Percentiles rank a stretch among this genome's conserved stretches.
Conservation (phyloP, 805 yeast species). For the Ogataea siamensis region DNA sequence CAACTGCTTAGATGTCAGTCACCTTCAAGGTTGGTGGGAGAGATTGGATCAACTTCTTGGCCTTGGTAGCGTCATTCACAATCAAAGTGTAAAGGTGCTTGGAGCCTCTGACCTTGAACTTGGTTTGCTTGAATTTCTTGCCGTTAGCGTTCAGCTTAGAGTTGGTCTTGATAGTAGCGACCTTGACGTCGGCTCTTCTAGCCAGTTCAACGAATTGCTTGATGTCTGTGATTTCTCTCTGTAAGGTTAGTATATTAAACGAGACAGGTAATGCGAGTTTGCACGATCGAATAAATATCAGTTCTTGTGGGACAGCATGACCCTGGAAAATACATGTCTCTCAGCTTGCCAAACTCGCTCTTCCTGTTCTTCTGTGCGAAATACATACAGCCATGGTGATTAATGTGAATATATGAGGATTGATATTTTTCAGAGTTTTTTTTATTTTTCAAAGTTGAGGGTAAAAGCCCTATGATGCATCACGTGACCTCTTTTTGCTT, state of each 20-base stretch:
- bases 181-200: slow-evolving; percentile 91
- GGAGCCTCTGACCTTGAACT: slow-evolving; percentile 98
- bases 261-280: too few relatives aligned
- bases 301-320: too few relatives aligned
- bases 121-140: slow-evolving; percentile 87
- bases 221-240: slow-evolving; percentile 86
- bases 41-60: slow-evolving; percentile 96
- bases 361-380: not conserved
- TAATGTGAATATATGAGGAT: slow-evolving; percentile 14
- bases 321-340: too few relatives aligned
- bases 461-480: not conserved
- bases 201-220: slow-evolving; percentile 96
- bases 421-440: slow-evolving; percentile 9
- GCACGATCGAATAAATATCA: too few relatives aligned
- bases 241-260: slow-evolving; percentile 26
- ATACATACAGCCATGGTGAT: slow-evolving; percentile 31
- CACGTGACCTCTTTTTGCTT: slow-evolving; percentile 3
- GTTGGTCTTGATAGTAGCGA: slow-evolving; percentile 94
- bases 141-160: slow-evolving; percentile 76
- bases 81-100: slow-evolving; percentile 92
- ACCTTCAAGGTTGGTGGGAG: slow-evolving; percentile 90
- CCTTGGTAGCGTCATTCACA: slow-evolving; percentile 93
- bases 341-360: not conserved
- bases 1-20: slow-evolving; percentile 36
- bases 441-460: slow-evolving; percentile 10